A percentile compares a stretch with the other conserved stretches of the same genome.
Conservation (phyloP, 768 basidiomycete genomes). For the Paxillus involutus region DNA sequence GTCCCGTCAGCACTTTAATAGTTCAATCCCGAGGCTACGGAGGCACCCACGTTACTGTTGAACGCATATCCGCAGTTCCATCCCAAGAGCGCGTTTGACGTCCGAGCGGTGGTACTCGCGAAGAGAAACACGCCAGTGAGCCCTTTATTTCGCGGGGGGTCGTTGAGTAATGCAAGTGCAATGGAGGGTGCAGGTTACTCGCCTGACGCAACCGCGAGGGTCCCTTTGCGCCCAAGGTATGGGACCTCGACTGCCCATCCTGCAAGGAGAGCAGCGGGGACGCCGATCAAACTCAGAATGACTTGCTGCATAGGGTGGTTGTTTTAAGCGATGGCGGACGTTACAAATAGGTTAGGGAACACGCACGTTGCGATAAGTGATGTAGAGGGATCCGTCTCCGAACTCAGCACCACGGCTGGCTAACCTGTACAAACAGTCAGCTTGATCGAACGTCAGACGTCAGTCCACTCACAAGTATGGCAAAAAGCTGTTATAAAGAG, state of each 20-base stretch:
- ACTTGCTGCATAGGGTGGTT: slow-evolving; percentile 49
- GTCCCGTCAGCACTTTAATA: neutral
- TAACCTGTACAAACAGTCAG: slow-evolving; percentile 39
- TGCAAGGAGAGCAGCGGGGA: slow-evolving; percentile 71
- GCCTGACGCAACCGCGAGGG: slow-evolving; percentile 63
- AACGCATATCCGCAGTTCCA: slow-evolving; percentile 83
- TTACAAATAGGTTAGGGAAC: no score
- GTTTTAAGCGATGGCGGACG: neutral
- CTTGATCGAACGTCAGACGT: neutral
- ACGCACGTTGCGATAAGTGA: slow-evolving; percentile 70
- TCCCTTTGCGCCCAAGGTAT: slow-evolving; percentile 63
- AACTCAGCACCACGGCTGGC: slow-evolving; percentile 63
- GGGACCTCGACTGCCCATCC: slow-evolving; percentile 71
- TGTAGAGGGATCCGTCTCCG: slow-evolving; percentile 68
- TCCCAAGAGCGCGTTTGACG: slow-evolving; percentile 64
- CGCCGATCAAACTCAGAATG: slow-evolving; percentile 64
- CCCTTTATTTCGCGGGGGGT: slow-evolving; percentile 48
- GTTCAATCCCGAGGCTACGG: neutral
- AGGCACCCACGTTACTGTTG: slow-evolving; percentile 49
- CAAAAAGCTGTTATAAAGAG: slow-evolving; percentile 58
- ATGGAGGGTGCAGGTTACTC: slow-evolving; percentile 31
- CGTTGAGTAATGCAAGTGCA: slow-evolving; percentile 40
- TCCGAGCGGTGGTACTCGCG: slow-evolving; percentile 71
- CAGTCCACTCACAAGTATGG: slow-evolving; percentile 45
- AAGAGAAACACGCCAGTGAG: slow-evolving; percentile 77